Base-by-base conservation (phyloP, 768 basidiomycete species). In the Leccinum uliginosum region DNA sequence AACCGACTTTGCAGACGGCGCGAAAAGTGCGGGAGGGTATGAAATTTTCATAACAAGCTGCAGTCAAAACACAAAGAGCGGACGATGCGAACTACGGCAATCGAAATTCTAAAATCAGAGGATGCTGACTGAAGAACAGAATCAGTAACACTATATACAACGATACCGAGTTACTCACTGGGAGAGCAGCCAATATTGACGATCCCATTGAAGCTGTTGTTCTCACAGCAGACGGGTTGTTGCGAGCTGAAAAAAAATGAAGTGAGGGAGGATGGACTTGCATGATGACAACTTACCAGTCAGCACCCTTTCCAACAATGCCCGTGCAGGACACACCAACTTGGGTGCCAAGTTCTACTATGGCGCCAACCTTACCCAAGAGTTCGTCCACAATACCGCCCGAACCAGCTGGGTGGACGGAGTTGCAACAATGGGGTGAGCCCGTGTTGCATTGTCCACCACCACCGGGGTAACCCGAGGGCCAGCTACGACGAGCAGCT, bases 141-240 rank as follows among this genome's bases (percentile, higher is more conserved):
- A 32, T 66, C 1, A 68, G 44, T 27, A 50, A 63, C 9, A 38
- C 12, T 1, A 0, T 2, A 19, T n/a, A 21, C 1, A 11, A 48
- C 15, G 2, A 27, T 0, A 1, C 0, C 35, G 4, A 15, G 2
- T 4, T 35, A 71, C 60, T 64, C 66, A 68, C 80, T 68, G 12
- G 74, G 72, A 12, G 63, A 59, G 61, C 79, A 80, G n/a, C 67
- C 76, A 52, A 78, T 56, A 48, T 65, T 67, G 56, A 80, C 53
- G 11, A 80, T 15, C 3, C 78, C 77, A 14, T 56, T 55, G 62
- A 67, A 74, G 1, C 53, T 38, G 55, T 75, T 71, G 57, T 73
- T 55, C 0, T 62, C 32, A 58, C 80, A 80, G 61, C 80, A 81
- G 1, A 78, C 78, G 1, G 74, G 61, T 44, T 76, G 56, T 6